Conservation (phyloP, 1,139 yeast genomes). For the Debaryomycetaceae sp. region DNA sequence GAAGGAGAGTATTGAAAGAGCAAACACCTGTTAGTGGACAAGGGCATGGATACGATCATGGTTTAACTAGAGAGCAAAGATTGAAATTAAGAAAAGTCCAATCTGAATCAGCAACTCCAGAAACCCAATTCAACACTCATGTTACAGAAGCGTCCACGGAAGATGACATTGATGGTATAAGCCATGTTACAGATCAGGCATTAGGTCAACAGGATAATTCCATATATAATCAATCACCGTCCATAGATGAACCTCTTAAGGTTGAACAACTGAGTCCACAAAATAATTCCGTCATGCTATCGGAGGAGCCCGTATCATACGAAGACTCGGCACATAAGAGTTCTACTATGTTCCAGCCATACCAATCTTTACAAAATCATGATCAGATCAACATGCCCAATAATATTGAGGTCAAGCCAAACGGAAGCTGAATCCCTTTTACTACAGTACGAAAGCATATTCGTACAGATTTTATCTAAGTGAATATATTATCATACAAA, state of each 20-base stretch:
- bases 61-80: constrained; percentile 41
- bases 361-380: too few relatives aligned
- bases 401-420: too few relatives aligned
- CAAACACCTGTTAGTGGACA: constrained; percentile 5
- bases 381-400: too few relatives aligned
- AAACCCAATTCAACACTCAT: not conserved
- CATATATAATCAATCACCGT: not conserved
- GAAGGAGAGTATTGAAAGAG: constrained; percentile 26
- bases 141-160: not conserved
- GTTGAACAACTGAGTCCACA: too few relatives aligned
- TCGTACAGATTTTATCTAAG: too few relatives aligned
- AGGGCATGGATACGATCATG: constrained; percentile 20
- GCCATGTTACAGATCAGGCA: not conserved
- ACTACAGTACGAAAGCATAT: too few relatives aligned
- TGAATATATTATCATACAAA: not conserved
- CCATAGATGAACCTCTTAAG: not conserved
- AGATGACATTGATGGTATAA: not conserved
- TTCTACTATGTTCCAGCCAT: too few relatives aligned
- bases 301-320: too few relatives aligned
- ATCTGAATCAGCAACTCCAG: not conserved
- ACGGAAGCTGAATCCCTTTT: too few relatives aligned
- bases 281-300: too few relatives aligned
- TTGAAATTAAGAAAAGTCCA: constrained; percentile 27
- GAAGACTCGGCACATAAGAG: too few relatives aligned
- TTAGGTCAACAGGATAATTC: not conserved